Percentiles rank a stretch among this genome's conserved stretches.
Conservation (phyloP, 2,329 filamentous ascomycete species). For the Aspergillus puulaauensis region DNA sequence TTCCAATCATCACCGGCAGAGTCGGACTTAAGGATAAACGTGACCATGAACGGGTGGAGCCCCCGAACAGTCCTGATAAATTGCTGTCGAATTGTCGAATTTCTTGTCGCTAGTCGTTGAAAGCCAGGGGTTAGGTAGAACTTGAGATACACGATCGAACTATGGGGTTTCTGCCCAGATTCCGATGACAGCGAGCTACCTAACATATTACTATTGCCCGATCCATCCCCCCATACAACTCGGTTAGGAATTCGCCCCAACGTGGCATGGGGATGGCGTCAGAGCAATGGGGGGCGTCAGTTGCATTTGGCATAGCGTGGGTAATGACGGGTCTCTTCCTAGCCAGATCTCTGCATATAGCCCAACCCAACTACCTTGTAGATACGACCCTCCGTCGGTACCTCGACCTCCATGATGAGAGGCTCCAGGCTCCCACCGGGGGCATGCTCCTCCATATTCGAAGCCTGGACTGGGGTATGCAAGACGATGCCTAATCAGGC, state of each 20-base stretch:
- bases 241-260: background rate
- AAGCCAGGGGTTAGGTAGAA: background rate
- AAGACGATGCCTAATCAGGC: background rate
- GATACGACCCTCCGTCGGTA: background rate
- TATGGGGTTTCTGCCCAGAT: background rate
- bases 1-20: conserved; percentile 6
- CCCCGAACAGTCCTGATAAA: background rate
- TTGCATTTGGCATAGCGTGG: background rate
- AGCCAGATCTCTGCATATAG: background rate
- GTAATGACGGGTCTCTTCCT: background rate
- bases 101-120: background rate
- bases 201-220: background rate
- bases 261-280: conserved; percentile 2
- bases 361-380: background rate
- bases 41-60: conserved; percentile 13
- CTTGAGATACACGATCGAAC: background rate
- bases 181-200: background rate
- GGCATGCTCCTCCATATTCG: too few species aligned
- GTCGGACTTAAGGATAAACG: conserved; percentile 9
- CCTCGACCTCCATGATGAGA: background rate
- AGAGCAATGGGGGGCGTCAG: background rate
- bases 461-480: too few species aligned
- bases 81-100: background rate
- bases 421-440: background rate
- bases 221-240: background rate